Conservation (phyloP, 2,329 filamentous ascomycete species). For the Paracamarosporium sp. region DNA sequence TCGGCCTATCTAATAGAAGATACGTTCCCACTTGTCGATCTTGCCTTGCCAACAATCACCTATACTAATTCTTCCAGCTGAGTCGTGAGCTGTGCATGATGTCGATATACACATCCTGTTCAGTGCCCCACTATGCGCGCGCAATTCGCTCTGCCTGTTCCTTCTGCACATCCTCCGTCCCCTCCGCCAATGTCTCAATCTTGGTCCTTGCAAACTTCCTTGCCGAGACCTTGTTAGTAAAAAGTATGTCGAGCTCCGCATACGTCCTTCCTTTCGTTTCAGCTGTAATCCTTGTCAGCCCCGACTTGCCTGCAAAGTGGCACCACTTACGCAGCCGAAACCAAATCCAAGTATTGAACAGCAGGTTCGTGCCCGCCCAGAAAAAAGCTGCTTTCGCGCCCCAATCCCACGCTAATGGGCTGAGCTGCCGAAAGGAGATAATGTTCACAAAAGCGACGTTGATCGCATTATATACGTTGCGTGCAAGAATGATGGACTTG, state of each 20-base stretch:
- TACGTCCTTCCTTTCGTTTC: constrained; percentile 80
- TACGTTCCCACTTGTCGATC: too few species aligned
- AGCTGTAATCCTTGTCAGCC: constrained; percentile 36
- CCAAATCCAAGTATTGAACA: constrained; percentile 75
- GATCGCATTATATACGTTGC: constrained; percentile 77
- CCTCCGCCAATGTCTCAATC: neutral
- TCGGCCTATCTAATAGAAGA: too few species aligned
- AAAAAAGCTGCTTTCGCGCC: constrained; percentile 84
- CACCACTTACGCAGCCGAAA: constrained; percentile 65
- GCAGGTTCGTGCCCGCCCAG: constrained; percentile 77
- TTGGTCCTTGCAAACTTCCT: constrained; percentile 19
- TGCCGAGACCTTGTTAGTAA: constrained; percentile 59
- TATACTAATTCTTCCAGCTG: too few species aligned
- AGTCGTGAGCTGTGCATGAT: too few species aligned
- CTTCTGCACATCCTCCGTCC: neutral
- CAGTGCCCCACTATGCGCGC: too few species aligned
- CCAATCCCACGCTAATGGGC: constrained; percentile 75
- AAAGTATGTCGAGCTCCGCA: constrained; percentile 81
- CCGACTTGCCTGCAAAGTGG: too few species aligned
- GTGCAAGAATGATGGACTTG: constrained; percentile 84
- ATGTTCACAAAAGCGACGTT: constrained; percentile 82
- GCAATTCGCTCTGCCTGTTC: neutral
- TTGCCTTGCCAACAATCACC: too few species aligned
- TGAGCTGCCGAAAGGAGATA: constrained; percentile 60
- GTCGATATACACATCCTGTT: too few species aligned